phyloP scores from a whole-genome alignment of 257 asterid genomes.

The Fraxinus pennsylvanica region DNA sequence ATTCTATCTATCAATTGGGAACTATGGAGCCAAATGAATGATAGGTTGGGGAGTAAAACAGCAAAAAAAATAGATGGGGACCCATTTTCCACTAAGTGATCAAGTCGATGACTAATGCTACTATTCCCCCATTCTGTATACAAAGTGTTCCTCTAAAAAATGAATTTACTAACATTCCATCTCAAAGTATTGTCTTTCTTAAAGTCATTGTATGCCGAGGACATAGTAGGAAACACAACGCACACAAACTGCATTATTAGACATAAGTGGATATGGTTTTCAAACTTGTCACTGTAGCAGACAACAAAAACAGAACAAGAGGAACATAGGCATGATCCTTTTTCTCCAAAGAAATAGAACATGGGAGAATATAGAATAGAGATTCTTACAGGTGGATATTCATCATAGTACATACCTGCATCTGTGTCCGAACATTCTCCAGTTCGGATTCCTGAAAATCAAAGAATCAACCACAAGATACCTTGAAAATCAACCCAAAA shows the following conservation, averaged over 20 bases:
- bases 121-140: background rate
- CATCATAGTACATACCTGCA: conserved; percentile 52
- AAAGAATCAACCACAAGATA: conserved; percentile 11
- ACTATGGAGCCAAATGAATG: too few relatives aligned
- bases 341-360: background rate
- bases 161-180: background rate
- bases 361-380: background rate
- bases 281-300: background rate
- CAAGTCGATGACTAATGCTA: too few relatives aligned
- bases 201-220: background rate
- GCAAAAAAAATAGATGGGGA: too few relatives aligned
- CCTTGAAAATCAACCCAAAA: conserved; percentile 8
- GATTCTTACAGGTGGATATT: background rate
- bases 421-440: conserved; percentile 81
- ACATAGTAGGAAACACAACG: background rate
- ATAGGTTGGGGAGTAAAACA: too few relatives aligned
- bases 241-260: background rate
- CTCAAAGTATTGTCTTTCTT: background rate
- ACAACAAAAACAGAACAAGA: background rate
- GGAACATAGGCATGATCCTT: background rate
- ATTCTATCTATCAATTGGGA: too few relatives aligned
- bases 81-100: too few relatives aligned
- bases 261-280: background rate
- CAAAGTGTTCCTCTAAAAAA: background rate
- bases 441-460: conserved; percentile 81